Evolutionary conservation across 257 asterid species (phyloP), one percentile per base, ranked within the genome.

Genomic region (Przewalskia tangutica): DNA sequence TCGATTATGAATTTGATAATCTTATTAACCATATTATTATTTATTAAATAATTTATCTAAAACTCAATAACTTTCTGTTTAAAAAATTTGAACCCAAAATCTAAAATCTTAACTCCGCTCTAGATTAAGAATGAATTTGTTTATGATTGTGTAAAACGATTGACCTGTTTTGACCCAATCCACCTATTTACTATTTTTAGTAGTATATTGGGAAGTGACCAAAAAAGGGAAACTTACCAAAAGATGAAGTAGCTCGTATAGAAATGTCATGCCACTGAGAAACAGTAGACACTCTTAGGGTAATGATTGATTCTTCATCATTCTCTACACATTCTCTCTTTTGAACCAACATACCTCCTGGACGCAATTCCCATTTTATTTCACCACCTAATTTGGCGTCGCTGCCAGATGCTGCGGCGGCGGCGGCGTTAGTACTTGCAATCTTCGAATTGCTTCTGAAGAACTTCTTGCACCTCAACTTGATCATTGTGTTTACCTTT

Each of bases 311-410:
- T 68, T 91, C 91, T 1, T 70, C 88, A 18, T 53, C 80, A 48
- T 84, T 83, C 51, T 84, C 86, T 16, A 84, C 82, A 76, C 51
- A 88, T 18, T 89, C 95, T 84, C 98, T 82, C 62, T 85, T 94
- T 63, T 94, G 98, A 7, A 94, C 98, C 13, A 94, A 88, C 98
- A 94, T 94, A 75, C 98, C 98, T 0, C 98, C 98, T 0, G 98
- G 98, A 66, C 97, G 88, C 6, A 92, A 65, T 54, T 94, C 96
- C 98, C 97, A 94, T 67, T 89, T 91, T 76, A 92, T 94, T 80
- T 94, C 93, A 1, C 85, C 87, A 13, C 70, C 68, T 79, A 55
- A n/a, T 8, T 17, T 48, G n/a, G 17, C 7, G 12, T 34, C 18
- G 16, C 55, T 34, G 2, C 79, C 38, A 6, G 54, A 55, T 55